These are phyloP conservation scores for Wickerhamomyces bisporus DNA, from an alignment of 805 yeast species.

Conservation along the genomic window DNA sequence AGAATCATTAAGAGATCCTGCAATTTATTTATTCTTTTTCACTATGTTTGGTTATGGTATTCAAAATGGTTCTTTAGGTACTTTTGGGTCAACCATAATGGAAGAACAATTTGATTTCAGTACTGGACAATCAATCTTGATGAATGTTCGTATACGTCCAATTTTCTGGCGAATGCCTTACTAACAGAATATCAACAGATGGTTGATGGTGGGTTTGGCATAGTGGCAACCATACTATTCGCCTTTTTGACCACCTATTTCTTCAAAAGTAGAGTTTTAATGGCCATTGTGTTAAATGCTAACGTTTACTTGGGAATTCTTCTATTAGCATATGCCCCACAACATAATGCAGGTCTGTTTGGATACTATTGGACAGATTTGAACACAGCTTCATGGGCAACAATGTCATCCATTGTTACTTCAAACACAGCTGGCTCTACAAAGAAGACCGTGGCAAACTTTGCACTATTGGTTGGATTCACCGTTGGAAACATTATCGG, in stretches of 20 bases:
- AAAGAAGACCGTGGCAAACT: constrained; percentile 43
- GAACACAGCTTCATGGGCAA: constrained; percentile 1
- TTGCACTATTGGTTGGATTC: constrained; percentile 40
- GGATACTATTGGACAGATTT: constrained; percentile 9
- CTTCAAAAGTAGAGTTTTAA: not conserved
- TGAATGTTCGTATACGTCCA: too few species aligned
- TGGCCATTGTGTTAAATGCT: not conserved
- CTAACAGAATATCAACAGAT: too few species aligned
- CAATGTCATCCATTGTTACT: constrained; percentile 1
- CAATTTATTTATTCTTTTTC: constrained; percentile 33
- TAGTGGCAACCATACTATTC: constrained; percentile 26
- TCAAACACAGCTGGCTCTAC: constrained; percentile 42
- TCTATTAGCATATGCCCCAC: constrained; percentile 1
- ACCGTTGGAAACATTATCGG: constrained; percentile 52
- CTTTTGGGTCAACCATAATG: constrained; percentile 34
- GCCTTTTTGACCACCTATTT: constrained; percentile 16
- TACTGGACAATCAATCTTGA: constrained; percentile 26
- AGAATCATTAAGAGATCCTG: constrained; percentile 37
- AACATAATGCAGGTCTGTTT: constrained; percentile 4
- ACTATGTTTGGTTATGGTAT: constrained; percentile 27
- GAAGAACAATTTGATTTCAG: constrained; percentile 19
- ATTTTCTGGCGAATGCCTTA: too few species aligned
- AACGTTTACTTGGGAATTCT: not conserved
- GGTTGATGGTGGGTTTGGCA: constrained; percentile 29
- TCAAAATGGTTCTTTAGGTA: constrained; percentile 41